Conservation (phyloP, 2,329 filamentous ascomycete species). For the Pseudonectria buxi region DNA sequence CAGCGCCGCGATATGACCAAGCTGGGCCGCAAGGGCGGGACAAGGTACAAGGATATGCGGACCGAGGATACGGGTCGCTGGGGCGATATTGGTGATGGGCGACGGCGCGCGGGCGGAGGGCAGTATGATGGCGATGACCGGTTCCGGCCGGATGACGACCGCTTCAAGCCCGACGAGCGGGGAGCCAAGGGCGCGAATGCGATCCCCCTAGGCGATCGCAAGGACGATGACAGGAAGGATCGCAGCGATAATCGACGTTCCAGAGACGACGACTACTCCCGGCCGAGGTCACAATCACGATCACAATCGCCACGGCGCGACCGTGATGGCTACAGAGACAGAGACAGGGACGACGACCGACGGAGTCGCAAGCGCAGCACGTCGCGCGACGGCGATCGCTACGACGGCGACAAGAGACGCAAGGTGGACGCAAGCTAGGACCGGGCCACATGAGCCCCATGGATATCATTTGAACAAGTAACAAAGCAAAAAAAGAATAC, state of each 20-base stretch:
- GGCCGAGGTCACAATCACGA: conserved; percentile 35
- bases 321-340: conserved; percentile 11
- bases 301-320: conserved; percentile 46
- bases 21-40: conserved; percentile 84
- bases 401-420: conserved; percentile 54
- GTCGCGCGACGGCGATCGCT: conserved; percentile 46
- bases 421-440: conserved; percentile 41
- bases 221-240: conserved; percentile 28
- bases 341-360: conserved; percentile 38
- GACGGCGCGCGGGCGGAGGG: conserved; percentile 27
- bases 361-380: conserved; percentile 51
- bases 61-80: conserved; percentile 86
- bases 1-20: conserved; percentile 92
- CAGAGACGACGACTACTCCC: conserved; percentile 13
- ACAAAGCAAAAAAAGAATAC: conserved; percentile 11
- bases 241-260: conserved; percentile 24
- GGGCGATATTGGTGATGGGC: conserved; percentile 57
- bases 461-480: conserved; percentile 11
- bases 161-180: conserved; percentile 35
- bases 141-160: conserved; percentile 58
- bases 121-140: conserved; percentile 51
- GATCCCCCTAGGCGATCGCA: conserved; percentile 60
- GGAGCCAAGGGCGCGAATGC: conserved; percentile 61
- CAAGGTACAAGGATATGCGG: conserved; percentile 82
- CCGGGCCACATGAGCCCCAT: conserved; percentile 4